phyloP scores from a whole-genome alignment of 2,329 filamentous ascomycete species.

The Blumeriella jaapii region DNA sequence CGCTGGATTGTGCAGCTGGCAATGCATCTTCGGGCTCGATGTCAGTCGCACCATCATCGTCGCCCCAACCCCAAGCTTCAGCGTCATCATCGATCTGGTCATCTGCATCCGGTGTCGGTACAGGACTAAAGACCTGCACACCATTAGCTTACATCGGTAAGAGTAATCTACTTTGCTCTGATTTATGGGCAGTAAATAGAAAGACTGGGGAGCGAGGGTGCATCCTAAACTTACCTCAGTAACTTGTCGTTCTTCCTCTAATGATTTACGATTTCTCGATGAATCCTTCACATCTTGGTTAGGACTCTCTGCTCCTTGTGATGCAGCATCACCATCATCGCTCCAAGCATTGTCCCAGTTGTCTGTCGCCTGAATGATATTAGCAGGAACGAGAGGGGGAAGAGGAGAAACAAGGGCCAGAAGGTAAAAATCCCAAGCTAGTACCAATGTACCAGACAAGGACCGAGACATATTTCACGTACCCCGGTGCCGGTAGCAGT shows the following conservation, averaged over 20 bases:
- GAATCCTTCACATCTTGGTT: background rate
- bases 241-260: slow-evolving; percentile 16
- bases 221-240: slow-evolving; percentile 4
- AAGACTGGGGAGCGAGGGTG: too few relatives aligned
- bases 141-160: background rate
- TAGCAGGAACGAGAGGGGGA: too few relatives aligned
- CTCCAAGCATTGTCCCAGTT: slow-evolving; percentile 74
- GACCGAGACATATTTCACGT: background rate
- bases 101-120: background rate
- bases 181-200: too few relatives aligned
- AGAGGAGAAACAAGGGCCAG: too few relatives aligned
- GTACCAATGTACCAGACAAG: too few relatives aligned
- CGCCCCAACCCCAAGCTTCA: slow-evolving; percentile 72
- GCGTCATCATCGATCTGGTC: slow-evolving; percentile 28
- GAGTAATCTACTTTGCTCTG: too few relatives aligned
- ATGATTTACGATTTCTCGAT: slow-evolving; percentile 14
- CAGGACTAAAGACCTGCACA: slow-evolving; percentile 1
- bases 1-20: background rate
- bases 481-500: slow-evolving; percentile 36
- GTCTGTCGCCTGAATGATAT: slow-evolving; percentile 20
- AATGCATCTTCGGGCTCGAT: slow-evolving; percentile 11
- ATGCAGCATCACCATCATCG: slow-evolving; percentile 36
- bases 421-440: too few relatives aligned
- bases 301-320: slow-evolving; percentile 18
- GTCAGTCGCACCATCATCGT: slow-evolving; percentile 46